Evolutionary conservation across 2,329 filamentous ascomycete genomes (phyloP).

Genomic region (Fusarium subglutinans): DNA sequence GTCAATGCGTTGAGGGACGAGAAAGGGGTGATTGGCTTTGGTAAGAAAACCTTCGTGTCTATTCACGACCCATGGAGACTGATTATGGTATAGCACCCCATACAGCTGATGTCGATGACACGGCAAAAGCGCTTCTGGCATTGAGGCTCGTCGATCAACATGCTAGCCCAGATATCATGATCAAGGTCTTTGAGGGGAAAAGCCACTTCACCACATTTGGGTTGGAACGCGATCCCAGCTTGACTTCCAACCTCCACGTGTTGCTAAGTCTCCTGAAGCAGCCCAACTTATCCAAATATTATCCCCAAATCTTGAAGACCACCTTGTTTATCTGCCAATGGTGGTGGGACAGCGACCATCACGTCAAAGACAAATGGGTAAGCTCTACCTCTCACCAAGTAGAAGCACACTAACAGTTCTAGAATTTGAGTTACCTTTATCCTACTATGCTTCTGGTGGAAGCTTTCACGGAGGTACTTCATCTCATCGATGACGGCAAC

Average conservation of each 20-base stretch:
- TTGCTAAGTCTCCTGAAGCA: neutral
- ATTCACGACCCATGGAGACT: neutral
- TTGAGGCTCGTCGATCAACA: neutral
- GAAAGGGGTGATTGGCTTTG: neutral
- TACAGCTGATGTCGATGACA: neutral
- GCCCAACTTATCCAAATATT: neutral
- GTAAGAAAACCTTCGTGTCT: accelerated
- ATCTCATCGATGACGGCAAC: neutral
- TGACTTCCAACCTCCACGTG: neutral
- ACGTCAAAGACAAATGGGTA: slow-evolving; percentile 1
- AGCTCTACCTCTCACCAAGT: accelerated
- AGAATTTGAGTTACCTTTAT: neutral
- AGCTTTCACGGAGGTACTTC: neutral
- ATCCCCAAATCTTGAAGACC: neutral
- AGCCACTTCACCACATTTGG: neutral
- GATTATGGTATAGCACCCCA: neutral
- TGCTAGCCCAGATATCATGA: neutral
- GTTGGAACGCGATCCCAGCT: neutral
- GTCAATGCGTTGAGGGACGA: accelerated
- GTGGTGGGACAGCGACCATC: neutral
- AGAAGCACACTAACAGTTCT: neutral
- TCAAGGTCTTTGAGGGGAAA: neutral
- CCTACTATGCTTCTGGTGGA: neutral
- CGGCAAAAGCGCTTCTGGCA: neutral
- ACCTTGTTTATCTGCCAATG: neutral